Evolutionary conservation across 352 stramenopile genomes (phyloP).

Genomic region (Pythium volutum): DNA sequence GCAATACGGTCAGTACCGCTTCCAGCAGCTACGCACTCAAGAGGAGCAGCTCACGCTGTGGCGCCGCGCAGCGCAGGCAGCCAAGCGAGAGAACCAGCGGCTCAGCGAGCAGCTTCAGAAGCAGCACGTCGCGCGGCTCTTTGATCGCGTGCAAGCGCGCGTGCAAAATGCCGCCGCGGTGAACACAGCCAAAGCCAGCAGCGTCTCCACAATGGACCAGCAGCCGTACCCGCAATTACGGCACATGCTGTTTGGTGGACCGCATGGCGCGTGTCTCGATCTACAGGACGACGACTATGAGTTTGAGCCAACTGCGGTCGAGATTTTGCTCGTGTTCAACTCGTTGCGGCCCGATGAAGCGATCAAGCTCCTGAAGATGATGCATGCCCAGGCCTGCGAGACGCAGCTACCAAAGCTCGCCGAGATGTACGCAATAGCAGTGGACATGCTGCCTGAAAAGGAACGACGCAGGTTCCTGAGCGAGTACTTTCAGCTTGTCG

Average conservation of each 20-base stretch:
- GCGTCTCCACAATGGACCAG: neutral
- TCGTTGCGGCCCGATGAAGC: slow-evolving; percentile 36
- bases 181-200: neutral
- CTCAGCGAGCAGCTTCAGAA: slow-evolving; percentile 46
- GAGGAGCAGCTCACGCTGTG: slow-evolving; percentile 18
- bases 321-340: slow-evolving; percentile 51
- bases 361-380: slow-evolving; percentile 29
- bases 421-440: slow-evolving; percentile 36
- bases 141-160: slow-evolving; percentile 26
- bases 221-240: slow-evolving; percentile 28
- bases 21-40: slow-evolving; percentile 17
- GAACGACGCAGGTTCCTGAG: slow-evolving; percentile 45
- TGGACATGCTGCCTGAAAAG: slow-evolving; percentile 42
- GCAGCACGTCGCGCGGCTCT: slow-evolving; percentile 23
- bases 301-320: slow-evolving; percentile 37
- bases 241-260: slow-evolving; percentile 25
- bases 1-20: slow-evolving; percentile 33
- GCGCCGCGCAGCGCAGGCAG: slow-evolving; percentile 8
- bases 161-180: slow-evolving; percentile 1
- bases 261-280: slow-evolving; percentile 19
- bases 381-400: slow-evolving; percentile 42
- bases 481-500: slow-evolving; percentile 61
- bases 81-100: slow-evolving; percentile 36
- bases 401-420: slow-evolving; percentile 36
- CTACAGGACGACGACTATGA: slow-evolving; percentile 38